Base-by-base conservation (phyloP, 2,329 filamentous ascomycete genomes). In the Nigrospora sphaerica region DNA sequence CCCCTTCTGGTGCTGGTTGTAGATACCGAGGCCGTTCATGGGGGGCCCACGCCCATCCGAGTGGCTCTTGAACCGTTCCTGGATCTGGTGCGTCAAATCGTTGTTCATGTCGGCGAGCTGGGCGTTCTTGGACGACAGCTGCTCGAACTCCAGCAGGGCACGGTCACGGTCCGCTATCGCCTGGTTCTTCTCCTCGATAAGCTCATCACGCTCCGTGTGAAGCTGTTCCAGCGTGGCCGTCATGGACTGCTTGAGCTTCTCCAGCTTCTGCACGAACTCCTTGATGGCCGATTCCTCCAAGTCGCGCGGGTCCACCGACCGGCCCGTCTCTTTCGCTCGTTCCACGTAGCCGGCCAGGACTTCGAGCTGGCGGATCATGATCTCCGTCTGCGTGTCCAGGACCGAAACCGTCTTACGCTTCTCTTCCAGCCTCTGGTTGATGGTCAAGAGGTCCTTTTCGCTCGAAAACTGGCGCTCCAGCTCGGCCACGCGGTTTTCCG, bases 321-420 rank as follows among this genome's bases (percentile, higher is more conserved):
- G 81, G 59, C 86, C 87, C 40, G 80, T 86, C 52, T 88, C 84
- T 68, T 95, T 96, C 46, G 89, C 90, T 44, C 81, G 81, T 61
- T 92, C 86, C 17, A 96, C 82, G 61, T 93, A 92, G 39, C 91
- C 88, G 4, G 89, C 91, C 58, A 96, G 78, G 34, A 92, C 85
- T 60, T 95, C 89, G 16, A 97, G 74, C 64, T 97, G 90, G 36
- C 88, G 85, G 58, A 97, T 88, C 68, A 95, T 92, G 64, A 97
- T 91, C 67, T 97, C 92, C 43, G 90, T 89, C 66, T 96, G 89
- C 0, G 91, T 92, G 62, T 97, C 92, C 44, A 97, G 74, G 16
- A 95, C 87, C 7, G 92, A 92, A 63, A 98, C 93, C 0, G 93
- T 97, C 58, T 95, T 95, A 48, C 93, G 80, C 71, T 97, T 97